Evolutionary conservation across 139 green algal genomes (phyloP).

Genomic region (Coelastrella sp.): DNA sequence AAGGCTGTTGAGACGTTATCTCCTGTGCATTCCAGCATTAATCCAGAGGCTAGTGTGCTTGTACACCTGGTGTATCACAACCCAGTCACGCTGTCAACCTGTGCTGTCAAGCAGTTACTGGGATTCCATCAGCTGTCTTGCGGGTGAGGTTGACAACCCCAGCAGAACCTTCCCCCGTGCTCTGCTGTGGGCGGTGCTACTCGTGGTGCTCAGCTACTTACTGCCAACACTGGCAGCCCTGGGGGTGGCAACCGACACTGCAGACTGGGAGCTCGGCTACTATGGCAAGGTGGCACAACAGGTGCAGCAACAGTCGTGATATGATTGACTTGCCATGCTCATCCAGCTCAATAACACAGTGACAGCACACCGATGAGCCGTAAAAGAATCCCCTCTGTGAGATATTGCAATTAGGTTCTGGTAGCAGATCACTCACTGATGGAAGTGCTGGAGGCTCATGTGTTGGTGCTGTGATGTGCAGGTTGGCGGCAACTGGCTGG

Average conservation of each 20-base stretch:
- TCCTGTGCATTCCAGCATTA: too few species aligned
- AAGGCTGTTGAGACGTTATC: too few species aligned
- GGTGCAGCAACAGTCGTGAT: slow-evolving; percentile 48
- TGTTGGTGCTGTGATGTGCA: slow-evolving; percentile 23
- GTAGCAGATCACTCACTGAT: too few species aligned
- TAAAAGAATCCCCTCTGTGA: too few species aligned
- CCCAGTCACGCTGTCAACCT: not conserved
- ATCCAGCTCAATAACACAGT: too few species aligned
- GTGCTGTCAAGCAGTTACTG: slow-evolving; percentile 31
- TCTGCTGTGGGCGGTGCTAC: slow-evolving; percentile 76
- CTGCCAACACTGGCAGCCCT: slow-evolving; percentile 82
- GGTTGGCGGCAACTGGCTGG: slow-evolving; percentile 91
- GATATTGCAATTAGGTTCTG: too few species aligned
- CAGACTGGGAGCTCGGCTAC: slow-evolving; percentile 89
- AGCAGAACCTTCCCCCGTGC: slow-evolving; percentile 87
- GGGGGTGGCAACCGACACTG: slow-evolving; percentile 64
- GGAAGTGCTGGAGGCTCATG: not conserved
- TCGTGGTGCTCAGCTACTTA: slow-evolving; percentile 79
- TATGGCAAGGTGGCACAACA: slow-evolving; percentile 81
- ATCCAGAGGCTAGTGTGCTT: too few species aligned
- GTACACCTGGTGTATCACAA: too few species aligned
- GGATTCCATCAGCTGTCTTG: slow-evolving; percentile 49
- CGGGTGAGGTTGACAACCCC: slow-evolving; percentile 89
- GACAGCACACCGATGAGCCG: too few species aligned
- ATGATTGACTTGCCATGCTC: too few species aligned